phyloP scores from a whole-genome alignment of 257 asterid genomes.

The Solanum paucissectum region DNA sequence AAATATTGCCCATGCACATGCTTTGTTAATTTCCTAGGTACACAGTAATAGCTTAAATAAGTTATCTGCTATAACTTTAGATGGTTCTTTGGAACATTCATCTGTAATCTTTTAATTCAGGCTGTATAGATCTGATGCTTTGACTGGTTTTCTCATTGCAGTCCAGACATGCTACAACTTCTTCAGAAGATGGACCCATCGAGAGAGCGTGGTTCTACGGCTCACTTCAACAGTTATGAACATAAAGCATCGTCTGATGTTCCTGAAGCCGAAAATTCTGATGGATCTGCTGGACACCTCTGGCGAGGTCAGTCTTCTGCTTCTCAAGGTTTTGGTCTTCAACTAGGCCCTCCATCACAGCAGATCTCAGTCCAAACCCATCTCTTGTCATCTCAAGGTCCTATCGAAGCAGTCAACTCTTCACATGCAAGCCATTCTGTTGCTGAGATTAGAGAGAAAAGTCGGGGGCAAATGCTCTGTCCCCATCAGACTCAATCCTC shows the following conservation, averaged over 20 bases:
- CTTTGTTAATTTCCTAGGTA: not conserved
- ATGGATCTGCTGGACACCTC: slow-evolving; percentile 37
- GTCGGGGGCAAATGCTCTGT: slow-evolving; percentile 13
- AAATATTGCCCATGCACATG: not conserved
- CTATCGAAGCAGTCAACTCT: slow-evolving; percentile 18
- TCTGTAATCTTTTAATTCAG: not conserved
- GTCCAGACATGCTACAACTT: slow-evolving; percentile 90
- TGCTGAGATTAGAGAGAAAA: slow-evolving; percentile 32
- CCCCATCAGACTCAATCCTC: slow-evolving; percentile 27
- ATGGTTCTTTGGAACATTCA: not conserved
- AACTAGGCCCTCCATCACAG: slow-evolving; percentile 90
- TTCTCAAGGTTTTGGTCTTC: slow-evolving; percentile 80
- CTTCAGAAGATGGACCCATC: slow-evolving; percentile 85
- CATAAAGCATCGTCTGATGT: slow-evolving; percentile 33
- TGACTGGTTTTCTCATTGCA: slow-evolving; percentile 14
- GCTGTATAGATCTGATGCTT: not conserved
- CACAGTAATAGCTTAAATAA: not conserved
- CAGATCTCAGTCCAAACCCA: slow-evolving; percentile 31
- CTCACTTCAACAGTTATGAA: slow-evolving; percentile 33
- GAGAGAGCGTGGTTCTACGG: slow-evolving; percentile 23
- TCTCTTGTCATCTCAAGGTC: slow-evolving; percentile 34
- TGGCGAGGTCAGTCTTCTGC: slow-evolving; percentile 43
- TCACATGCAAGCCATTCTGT: slow-evolving; percentile 24
- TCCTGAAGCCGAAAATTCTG: slow-evolving; percentile 39
- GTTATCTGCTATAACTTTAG: not conserved